Evolutionary conservation across 305 asterid genomes (phyloP), one percentile per base, ranked within the genome.

Genomic region (Coffea humblotiana): DNA sequence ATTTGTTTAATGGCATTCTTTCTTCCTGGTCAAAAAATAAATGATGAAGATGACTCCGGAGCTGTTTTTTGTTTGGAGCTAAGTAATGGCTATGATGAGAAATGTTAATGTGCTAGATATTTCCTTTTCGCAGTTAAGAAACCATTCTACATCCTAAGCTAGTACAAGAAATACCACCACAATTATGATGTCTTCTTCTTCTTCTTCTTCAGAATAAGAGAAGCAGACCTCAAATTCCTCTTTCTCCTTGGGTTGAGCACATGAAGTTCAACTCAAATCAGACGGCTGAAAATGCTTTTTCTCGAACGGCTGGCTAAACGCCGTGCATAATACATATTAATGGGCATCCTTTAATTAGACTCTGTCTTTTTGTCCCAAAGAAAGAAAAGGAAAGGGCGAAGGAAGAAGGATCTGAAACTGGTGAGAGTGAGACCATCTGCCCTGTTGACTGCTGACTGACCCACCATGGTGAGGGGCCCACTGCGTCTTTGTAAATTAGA

Each of bases 21-120:
- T 71, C 13, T 84, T 49, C 27, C 54, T 81, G 76, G 89, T 87
- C 79, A 82, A 83, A 81, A 32, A 80, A 77, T 76, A 76, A 86
- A 84, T 87, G 86, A 89, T 87, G 85, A 61, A 19, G 61, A 70
- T 19, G 37, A 61, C n/a, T 66, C 63, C 78, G 72, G 49, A 75
- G 40, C 48, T 23, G 27, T 66, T 8, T 37, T 71, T 32, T 83
- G 27, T 54, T 58, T 11, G 14, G 29, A 80, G 79, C 82, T 61
- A 82, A 86, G 71, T 74, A 76, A 82, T 76, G 64, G 86, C 58
- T 60, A 87, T 82, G 83, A 87, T 89, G 77, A 69, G 78, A 85
- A 52, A 72, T 84, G 60, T 40, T 85, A 79, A 80, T 79, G 64
- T 83, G 84, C 79, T 84, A 74, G 51, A 51, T 76, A 77, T 80